Percentiles rank a stretch among this genome's conserved stretches.
Evolutionary conservation across 495 filamentous ascomycete genomes (phyloP).

Genomic region (Daldinia loculata): DNA sequence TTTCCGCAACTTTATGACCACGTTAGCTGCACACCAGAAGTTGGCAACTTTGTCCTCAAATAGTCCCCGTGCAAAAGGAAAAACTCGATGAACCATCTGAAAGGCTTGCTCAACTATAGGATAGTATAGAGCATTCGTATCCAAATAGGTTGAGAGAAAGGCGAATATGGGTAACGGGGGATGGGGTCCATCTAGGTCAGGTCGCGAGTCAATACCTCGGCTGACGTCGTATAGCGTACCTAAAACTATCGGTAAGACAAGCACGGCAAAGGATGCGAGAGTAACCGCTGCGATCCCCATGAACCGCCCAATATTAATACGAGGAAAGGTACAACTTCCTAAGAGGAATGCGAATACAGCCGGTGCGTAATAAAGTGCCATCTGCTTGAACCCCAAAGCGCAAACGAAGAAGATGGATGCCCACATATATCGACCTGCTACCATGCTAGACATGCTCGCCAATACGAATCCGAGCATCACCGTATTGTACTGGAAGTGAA

Average conservation of each 20-base stretch:
- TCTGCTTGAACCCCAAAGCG: conserved; percentile 95
- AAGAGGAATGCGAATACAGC: conserved; percentile 91
- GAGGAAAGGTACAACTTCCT: conserved; percentile 81
- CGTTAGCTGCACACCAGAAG: conserved; percentile 92
- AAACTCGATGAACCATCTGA: conserved; percentile 87
- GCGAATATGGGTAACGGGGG: conserved; percentile 67
- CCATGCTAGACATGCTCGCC: conserved; percentile 85
- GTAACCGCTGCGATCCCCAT: conserved; percentile 78
- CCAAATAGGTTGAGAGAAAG: conserved; percentile 64
- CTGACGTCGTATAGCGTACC: conserved; percentile 69
- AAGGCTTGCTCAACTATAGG: conserved; percentile 75
- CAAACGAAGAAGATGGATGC: conserved; percentile 92
- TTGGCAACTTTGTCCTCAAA: conserved; percentile 99
- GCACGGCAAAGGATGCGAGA: conserved; percentile 72
- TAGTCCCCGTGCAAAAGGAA: conserved; percentile 91
- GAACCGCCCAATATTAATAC: conserved; percentile 72
- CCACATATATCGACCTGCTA: conserved; percentile 87
- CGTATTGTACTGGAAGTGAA: conserved; percentile 99
- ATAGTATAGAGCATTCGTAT: conserved; percentile 73
- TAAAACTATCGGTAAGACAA: conserved; percentile 76
- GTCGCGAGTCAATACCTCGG: conserved; percentile 59
- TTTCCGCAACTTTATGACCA: conserved; percentile 82
- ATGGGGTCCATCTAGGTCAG: conserved; percentile 57
- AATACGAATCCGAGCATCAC: conserved; percentile 93
- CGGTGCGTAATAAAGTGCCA: conserved; percentile 97